phyloP scores from a whole-genome alignment of 306 rosid genomes.

The Castanopsis chinensis region DNA sequence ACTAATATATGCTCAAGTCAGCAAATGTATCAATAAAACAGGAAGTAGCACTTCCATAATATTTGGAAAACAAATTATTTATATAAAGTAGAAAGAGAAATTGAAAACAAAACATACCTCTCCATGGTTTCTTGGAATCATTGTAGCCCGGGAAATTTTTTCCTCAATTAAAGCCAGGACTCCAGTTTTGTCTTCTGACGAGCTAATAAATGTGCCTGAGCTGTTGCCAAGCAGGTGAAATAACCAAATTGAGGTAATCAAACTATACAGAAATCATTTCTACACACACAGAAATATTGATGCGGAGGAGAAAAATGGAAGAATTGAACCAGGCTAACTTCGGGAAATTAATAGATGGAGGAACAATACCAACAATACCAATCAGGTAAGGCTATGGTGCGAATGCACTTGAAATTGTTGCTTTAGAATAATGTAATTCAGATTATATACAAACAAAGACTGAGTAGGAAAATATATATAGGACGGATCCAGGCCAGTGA shows the following conservation, averaged over 20 bases:
- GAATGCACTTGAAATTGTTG: neutral
- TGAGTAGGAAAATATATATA: neutral
- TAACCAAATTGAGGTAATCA: neutral
- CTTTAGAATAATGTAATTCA: neutral
- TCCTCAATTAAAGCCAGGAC: constrained; percentile 42
- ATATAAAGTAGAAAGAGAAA: neutral
- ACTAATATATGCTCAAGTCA: neutral
- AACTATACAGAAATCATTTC: neutral
- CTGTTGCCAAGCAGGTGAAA: constrained; percentile 26
- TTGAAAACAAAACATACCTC: constrained; percentile 35
- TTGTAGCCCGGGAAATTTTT: constrained; percentile 57
- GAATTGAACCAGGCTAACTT: neutral
- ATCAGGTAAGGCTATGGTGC: neutral
- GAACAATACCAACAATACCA: neutral
- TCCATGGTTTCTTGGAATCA: constrained; percentile 52
- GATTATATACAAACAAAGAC: neutral
- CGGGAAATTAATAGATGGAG: neutral
- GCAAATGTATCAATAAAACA: neutral
- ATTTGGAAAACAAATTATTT: neutral
- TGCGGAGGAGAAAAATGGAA: neutral
- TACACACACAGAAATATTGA: neutral
- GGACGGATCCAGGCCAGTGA: neutral
- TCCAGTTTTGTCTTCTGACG: constrained; percentile 56
- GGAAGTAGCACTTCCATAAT: neutral
- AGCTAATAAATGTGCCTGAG: constrained; percentile 54